Base-by-base conservation (phyloP, 805 yeast species). In the Isabelozyma gotoi region DNA sequence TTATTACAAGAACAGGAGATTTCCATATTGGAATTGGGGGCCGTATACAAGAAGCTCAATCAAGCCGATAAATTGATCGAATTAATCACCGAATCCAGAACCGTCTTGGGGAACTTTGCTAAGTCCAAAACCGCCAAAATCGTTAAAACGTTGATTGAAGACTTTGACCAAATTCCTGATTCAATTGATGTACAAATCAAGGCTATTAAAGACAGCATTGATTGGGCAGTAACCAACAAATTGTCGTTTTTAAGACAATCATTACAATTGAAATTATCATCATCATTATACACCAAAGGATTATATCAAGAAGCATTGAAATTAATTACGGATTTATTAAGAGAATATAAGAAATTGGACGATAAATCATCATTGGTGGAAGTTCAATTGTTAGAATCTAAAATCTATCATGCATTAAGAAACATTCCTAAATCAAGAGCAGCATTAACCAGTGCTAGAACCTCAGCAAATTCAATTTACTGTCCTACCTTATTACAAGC, bases 391-490 rank as follows among this genome's bases (percentile, higher is more conserved):
- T 78, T 94, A 50, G 98, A 94, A 64, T 78, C 94, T 16, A 85
- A 89, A 59, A 89, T 88, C 33, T 94, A 85, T 64, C 96, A 91
- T 63, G 90, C 96, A 19, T 74, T 94, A 56, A 81, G 97, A 63
- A 94, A 94, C 64, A 77, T 88, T 56, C 86, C 97, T 4, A 94
- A 92, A 68, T 80, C 96, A 4, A 81, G 88, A 56, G 97, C 98
- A 6, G 84, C 97, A 2, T 75, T 94, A 55, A 90, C 98, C 2
- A 84, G 96, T 38, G 97, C 99, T 2, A 81, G 98, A 65, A 94
- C 99, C 0, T 85, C 96, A 2, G 99, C 99, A n/a, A 95, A 94
- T 64, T 80, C 97, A 17, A 88, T 94, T 41, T 95, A 91, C 71
- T 88, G 96, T 57, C 96, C 98, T 7, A 87, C 97, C n/a, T 73